phyloP scores from a whole-genome alignment of 495 filamentous ascomycete species.

The Penicillium coffeae region DNA sequence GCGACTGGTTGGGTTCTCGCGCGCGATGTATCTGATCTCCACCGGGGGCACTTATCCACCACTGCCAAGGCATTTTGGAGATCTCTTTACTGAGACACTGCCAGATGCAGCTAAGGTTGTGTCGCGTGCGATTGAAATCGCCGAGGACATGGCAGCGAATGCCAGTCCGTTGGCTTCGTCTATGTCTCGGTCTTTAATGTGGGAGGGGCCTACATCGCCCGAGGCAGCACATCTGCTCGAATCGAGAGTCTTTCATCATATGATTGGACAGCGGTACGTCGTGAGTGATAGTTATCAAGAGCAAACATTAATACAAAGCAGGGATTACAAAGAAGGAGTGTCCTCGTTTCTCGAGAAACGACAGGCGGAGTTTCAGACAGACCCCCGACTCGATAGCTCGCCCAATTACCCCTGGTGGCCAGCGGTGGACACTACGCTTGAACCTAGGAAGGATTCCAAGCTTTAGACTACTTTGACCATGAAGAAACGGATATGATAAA shows the following conservation, averaged over 20 bases:
- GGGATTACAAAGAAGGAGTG: conserved; percentile 42
- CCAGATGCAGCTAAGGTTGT: conserved; percentile 46
- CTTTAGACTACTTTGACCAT: too few species aligned
- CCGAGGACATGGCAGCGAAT: conserved; percentile 52
- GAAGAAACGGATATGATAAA: not conserved
- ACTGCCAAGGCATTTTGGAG: conserved; percentile 37
- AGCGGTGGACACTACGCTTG: conserved; percentile 11
- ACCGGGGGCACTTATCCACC: conserved; percentile 35
- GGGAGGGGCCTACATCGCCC: conserved; percentile 42
- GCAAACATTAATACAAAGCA: not conserved
- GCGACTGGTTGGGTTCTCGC: conserved; percentile 50
- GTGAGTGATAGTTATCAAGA: too few species aligned
- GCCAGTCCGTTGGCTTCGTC: conserved; percentile 45
- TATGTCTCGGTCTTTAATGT: conserved; percentile 56
- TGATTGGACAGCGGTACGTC: conserved; percentile 39
- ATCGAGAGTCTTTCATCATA: conserved; percentile 50
- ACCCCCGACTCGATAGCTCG: conserved; percentile 13
- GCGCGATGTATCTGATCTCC: conserved; percentile 47
- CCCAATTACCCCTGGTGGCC: conserved; percentile 27
- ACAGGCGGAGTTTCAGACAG: conserved; percentile 41
- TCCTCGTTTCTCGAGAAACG: conserved; percentile 46
- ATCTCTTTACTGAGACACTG: conserved; percentile 52
- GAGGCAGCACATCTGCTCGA: conserved; percentile 57
- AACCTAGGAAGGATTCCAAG: conserved; percentile 13
- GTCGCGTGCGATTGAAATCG: conserved; percentile 46